A percentile compares a stretch with the other conserved stretches of the same genome.
Conservation (phyloP, 768 basidiomycete species). For the Dioszegia crocea region DNA sequence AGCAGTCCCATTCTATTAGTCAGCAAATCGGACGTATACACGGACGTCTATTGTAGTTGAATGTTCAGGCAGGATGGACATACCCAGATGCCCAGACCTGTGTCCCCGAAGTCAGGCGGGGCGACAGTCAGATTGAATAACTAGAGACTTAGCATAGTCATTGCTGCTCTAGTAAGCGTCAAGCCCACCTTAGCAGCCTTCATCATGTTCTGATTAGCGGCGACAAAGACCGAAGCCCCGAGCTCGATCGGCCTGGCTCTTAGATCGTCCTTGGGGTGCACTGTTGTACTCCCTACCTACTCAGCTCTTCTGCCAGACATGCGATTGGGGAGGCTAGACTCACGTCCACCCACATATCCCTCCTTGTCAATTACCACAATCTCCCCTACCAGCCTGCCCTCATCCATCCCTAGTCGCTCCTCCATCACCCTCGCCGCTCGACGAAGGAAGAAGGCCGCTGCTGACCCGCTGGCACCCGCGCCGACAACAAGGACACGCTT, state of each 20-base stretch:
- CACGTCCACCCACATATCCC: conserved; percentile 76
- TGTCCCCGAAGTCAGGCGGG: conserved; percentile 30
- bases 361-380: conserved; percentile 79
- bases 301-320: neutral
- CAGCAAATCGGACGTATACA: neutral
- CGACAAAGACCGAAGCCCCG: conserved; percentile 82
- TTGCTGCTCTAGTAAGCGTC: neutral
- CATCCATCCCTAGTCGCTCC: conserved; percentile 46
- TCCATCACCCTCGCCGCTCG: conserved; percentile 77
- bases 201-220: conserved; percentile 62
- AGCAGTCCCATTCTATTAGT: conserved; percentile 69
- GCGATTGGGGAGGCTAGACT: conserved; percentile 37
- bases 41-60: neutral
- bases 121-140: conserved; percentile 32
- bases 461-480: conserved; percentile 80
- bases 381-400: conserved; percentile 63
- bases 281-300: conserved; percentile 65
- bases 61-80: neutral
- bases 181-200: conserved; percentile 66
- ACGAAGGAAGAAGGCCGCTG: conserved; percentile 62
- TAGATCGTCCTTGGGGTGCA: conserved; percentile 66
- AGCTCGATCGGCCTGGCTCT: conserved; percentile 66
- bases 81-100: conserved; percentile 39
- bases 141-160: conserved; percentile 11
- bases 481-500: conserved; percentile 76